Evolutionary conservation across 768 basidiomycete species (phyloP), one percentile per base, ranked within the genome.

Genomic region (Leucocoprinus birnbaumii): DNA sequence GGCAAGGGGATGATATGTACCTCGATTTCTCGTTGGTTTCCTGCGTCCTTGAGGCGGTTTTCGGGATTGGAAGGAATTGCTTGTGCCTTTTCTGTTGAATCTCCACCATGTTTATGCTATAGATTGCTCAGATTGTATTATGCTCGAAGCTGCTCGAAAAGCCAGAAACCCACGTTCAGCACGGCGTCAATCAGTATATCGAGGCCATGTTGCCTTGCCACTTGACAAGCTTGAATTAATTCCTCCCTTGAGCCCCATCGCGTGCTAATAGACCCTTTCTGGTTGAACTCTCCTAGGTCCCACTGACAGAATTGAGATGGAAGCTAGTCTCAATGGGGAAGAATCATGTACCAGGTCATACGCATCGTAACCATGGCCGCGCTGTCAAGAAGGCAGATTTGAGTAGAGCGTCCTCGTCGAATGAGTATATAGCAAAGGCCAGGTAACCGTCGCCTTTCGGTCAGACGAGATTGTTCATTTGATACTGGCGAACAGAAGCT

Each of bases 181-280:
- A 98, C 91, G 1, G 92, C 92, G 61, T 96, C 94, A 46, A 94
- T 85, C 22, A 92, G 70, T 35, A 93, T 79, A 58, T 88, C 84
- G 16, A 98, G 80, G 4, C 85, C 84, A 60, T 83, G 78, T 57
- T 78, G 71, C 60, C 77, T 79, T 2, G 94, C 94, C n/a, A 72
- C 69, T 56, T 77, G 72, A 63, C 88, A 87, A 21, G 91, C 90
- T 10, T 72, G 62, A 1, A 93, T 63, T 24, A 94, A 79, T 57
- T 96, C 88, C 25, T 90, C 83, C 60, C 85, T 88, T 11, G 88
- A 86, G 21, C 94, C 94, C 93, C 94, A 98, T 56, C 92, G 80
- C 1, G 94, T 96, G 14, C 74, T 67, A 27, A 83, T 65, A 14
- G 80, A 69, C 14, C 86, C 88, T 63, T 86, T 91, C 67, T 90